Percentiles rank a stretch among this genome's conserved stretches.
These are phyloP conservation scores for Botrytis tulipae DNA, from an alignment of 2,329 filamentous ascomycete species.

Conservation along the genomic window DNA sequence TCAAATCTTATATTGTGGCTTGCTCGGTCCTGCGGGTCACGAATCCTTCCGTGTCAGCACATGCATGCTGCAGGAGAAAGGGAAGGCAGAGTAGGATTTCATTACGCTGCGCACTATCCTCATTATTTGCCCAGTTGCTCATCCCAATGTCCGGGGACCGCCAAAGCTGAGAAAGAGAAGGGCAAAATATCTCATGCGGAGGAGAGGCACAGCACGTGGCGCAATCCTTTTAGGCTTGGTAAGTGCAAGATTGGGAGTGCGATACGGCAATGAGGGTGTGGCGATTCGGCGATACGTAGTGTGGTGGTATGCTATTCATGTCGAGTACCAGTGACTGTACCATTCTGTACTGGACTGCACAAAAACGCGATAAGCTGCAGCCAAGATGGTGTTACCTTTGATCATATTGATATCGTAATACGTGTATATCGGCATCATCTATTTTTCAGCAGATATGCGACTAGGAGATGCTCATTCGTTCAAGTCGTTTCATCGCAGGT, in stretches of 20 bases:
- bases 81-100: conserved; percentile 9
- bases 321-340: conserved; percentile 17
- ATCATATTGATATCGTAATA: conserved; percentile 21
- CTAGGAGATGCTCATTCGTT: conserved; percentile 9
- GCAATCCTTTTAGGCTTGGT: neutral
- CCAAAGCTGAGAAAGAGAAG: conserved; percentile 14
- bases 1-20: conserved; percentile 23
- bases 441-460: neutral
- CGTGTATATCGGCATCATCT: conserved; percentile 10
- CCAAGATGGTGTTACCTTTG: conserved; percentile 21
- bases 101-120: conserved; percentile 3
- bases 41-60: conserved; percentile 22
- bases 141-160: neutral
- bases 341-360: neutral
- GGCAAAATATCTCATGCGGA: conserved; percentile 15
- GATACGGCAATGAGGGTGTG: neutral
- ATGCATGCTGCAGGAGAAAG: conserved; percentile 22
- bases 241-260: neutral
- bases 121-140: neutral
- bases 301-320: conserved; percentile 2
- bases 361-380: conserved; percentile 15
- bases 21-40: conserved; percentile 23
- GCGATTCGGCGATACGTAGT: conserved; percentile 12
- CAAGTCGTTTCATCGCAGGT: conserved; percentile 14
- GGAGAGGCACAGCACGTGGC: conserved; percentile 21